These are phyloP conservation scores for Pseudopyricularia javanii DNA, from an alignment of 2,329 filamentous ascomycete genomes.

Conservation along the genomic window DNA sequence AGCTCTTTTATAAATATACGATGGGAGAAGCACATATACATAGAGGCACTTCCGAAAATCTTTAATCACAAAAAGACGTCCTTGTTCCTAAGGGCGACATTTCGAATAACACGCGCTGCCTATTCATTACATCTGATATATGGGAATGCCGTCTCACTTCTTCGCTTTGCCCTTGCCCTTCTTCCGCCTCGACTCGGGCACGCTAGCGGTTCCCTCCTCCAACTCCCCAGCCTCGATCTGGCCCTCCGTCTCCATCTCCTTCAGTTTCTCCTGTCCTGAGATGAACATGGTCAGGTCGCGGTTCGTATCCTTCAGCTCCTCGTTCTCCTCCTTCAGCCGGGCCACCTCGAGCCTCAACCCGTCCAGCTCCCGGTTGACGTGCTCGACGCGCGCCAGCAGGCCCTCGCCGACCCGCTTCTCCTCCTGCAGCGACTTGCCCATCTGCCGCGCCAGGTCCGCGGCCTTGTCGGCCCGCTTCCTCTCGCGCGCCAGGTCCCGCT, in stretches of 20 bases:
- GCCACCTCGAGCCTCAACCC: conserved; percentile 43
- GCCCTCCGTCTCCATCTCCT: conserved; percentile 51
- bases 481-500: conserved; percentile 60
- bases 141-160: conserved; percentile 4
- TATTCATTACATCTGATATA: no score
- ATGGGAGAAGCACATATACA: neutral
- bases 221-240: conserved; percentile 56
- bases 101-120: no score
- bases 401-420: conserved; percentile 77
- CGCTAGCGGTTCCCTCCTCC: conserved; percentile 57
- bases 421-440: conserved; percentile 69
- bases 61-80: neutral
- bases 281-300: conserved; percentile 82
- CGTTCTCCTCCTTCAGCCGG: conserved; percentile 48
- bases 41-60: neutral
- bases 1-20: neutral
- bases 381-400: conserved; percentile 69
- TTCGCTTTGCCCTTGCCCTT: conserved; percentile 42
- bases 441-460: conserved; percentile 59
- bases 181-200: conserved; percentile 32
- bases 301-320: conserved; percentile 74
- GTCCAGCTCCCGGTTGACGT: conserved; percentile 52
- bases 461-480: conserved; percentile 58
- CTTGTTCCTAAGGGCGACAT: no score
- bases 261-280: conserved; percentile 68